Evolutionary conservation across 2,329 filamentous ascomycete genomes (phyloP), one percentile per base, ranked within the genome.

Genomic region (Nothopassalora personata): DNA sequence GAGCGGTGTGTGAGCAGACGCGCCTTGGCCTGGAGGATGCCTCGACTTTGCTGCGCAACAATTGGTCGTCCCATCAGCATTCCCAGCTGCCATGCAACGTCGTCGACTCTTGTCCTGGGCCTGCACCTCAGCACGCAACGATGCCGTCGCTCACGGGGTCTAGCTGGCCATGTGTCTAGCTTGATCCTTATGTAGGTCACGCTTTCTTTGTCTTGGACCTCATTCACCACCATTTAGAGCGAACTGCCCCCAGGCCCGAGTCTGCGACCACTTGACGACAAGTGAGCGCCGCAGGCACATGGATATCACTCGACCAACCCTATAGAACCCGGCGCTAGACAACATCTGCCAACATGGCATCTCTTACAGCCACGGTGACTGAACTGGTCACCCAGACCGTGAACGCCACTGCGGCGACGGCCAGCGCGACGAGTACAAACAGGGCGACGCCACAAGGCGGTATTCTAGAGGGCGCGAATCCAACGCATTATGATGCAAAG

Each of bases 381-480:
- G 51, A 62, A 39, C 18, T 64, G 45, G 49, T 65, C 58, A 66
- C 62, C 19, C 52, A 53, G n/a, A 66, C 64, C 4, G 57, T 61
- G 5, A 65, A 61, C 11, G 45, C 39, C 43, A 62, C 60, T 19
- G 56, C 56, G 15, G 63, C 66, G 1, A 60, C 61, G 2, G 52
- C 63, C 11, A 60, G 61, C 15, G 61, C 70, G 13, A 64, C 69
- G 3, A 64, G 59, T 47, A 74, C 68, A 10, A 64, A 62, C 51
- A 70, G 77, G 67, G 79, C 74, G 52, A 70, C 79, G 54, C 78
- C 81, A 6, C 86, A 89, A 71, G 85, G 81, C 54, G 89, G 89
- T 63, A 83, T 93, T 60, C 78, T 93, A 45, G 88, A 91, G 65
- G 86, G 86, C 52, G 76, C 82, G 56, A 86, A 90, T 64, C 89